Percentiles rank a stretch among this genome's conserved stretches.
phyloP scores from a whole-genome alignment of 176 grass and related monocot genomes.

The Juncus inflexus region DNA sequence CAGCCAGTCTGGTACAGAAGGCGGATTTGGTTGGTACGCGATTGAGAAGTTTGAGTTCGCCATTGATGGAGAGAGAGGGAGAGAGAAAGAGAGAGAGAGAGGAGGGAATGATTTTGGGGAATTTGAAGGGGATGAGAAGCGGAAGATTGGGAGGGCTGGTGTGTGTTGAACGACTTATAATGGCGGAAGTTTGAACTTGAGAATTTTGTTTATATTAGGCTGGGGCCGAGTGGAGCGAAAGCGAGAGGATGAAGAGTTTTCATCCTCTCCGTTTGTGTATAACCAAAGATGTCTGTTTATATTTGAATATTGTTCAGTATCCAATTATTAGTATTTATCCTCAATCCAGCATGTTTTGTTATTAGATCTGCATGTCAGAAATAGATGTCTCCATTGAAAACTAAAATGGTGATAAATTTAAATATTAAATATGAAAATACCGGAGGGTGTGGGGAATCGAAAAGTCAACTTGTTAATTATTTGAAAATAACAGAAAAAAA shows the following conservation, averaged over 20 bases:
- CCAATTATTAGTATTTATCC: too few relatives aligned
- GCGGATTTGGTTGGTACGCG: slow-evolving; percentile 35
- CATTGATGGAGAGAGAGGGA: neutral
- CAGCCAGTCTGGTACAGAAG: slow-evolving; percentile 39
- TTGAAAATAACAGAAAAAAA: neutral
- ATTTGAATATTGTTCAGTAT: too few relatives aligned
- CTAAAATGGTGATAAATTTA: neutral
- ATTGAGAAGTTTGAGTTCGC: slow-evolving; percentile 14
- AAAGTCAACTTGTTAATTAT: slow-evolving; percentile 16
- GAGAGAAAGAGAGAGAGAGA: neutral
- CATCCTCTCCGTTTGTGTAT: too few relatives aligned
- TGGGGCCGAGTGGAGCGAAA: slow-evolving; percentile 4
- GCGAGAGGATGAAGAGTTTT: neutral
- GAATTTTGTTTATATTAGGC: slow-evolving; percentile 7
- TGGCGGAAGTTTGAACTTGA: too few relatives aligned
- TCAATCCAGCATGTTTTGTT: neutral
- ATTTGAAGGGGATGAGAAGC: neutral
- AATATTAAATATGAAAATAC: neutral
- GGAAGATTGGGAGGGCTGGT: neutral
- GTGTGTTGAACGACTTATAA: neutral
- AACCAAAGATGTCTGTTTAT: too few relatives aligned
- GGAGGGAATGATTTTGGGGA: neutral
- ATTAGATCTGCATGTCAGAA: slow-evolving; percentile 3
- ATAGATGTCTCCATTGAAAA: slow-evolving; percentile 2
- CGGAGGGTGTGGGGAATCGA: neutral